Percentiles rank a stretch among this genome's conserved stretches.
Conservation (phyloP, 1,284 basidiomycete genomes). For the Microbotryum silenes-acaulis region DNA sequence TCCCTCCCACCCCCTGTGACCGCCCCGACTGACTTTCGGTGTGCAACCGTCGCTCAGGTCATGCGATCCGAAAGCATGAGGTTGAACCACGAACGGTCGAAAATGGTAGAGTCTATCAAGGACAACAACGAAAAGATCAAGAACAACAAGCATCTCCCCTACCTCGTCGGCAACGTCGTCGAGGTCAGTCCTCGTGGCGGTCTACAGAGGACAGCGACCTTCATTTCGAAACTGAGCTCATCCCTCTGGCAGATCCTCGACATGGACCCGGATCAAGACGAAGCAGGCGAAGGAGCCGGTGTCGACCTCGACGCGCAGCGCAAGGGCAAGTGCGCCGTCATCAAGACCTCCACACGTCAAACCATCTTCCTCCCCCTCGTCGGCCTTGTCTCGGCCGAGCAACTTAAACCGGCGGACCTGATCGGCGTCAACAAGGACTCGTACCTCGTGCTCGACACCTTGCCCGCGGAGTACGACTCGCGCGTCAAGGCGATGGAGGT, state of each 20-base stretch:
- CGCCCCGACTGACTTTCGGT: not conserved
- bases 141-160: constrained; percentile 98
- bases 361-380: constrained; percentile 98
- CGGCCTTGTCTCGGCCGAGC: constrained; percentile 85
- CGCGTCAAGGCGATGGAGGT: constrained; percentile 90
- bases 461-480: constrained; percentile 68
- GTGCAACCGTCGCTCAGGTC: constrained; percentile 51
- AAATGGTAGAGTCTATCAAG: constrained; percentile 96
- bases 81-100: constrained; percentile 84
- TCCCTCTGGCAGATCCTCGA: constrained; percentile 70
- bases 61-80: constrained; percentile 90
- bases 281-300: constrained; percentile 73
- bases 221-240: not conserved
- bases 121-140: constrained; percentile 99
- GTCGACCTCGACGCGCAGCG: constrained; percentile 88
- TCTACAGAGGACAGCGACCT: not conserved
- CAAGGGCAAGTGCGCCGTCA: constrained; percentile 95
- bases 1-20: not conserved
- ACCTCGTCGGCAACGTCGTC: constrained; percentile 94
- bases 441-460: constrained; percentile 89
- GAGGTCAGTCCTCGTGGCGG: constrained; percentile 51
- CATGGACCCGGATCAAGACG: constrained; percentile 76
- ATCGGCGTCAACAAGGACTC: constrained; percentile 99
- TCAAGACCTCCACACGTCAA: constrained; percentile 92
- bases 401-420: constrained; percentile 82